Conservation (phyloP, 164 flowering plant species). For the Chimonanthus salicifolius region DNA sequence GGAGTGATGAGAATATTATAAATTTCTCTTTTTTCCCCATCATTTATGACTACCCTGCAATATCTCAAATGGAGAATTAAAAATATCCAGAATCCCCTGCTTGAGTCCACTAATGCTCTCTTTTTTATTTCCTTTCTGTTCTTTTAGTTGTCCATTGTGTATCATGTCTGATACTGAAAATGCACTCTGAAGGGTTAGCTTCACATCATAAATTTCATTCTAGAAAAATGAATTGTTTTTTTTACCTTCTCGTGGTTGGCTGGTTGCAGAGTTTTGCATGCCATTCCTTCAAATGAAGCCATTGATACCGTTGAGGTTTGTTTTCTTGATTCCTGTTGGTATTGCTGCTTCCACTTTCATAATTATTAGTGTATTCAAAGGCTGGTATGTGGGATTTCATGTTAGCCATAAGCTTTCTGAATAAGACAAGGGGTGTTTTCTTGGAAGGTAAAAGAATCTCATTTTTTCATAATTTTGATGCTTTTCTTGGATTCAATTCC, state of each 20-base stretch:
- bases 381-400: neutral
- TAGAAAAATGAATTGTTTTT: neutral
- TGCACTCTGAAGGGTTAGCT: neutral
- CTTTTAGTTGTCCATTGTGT: neutral
- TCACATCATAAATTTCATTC: neutral
- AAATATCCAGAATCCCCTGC: neutral
- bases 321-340: neutral
- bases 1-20: too few relatives aligned
- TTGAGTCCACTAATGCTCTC: neutral
- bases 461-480: neutral
- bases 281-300: conserved; percentile 95
- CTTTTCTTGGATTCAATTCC: neutral
- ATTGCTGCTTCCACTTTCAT: neutral
- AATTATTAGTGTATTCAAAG: neutral
- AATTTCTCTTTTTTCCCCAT: neutral
- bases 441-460: neutral
- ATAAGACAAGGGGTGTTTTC: neutral
- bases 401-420: neutral
- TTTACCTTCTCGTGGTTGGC: neutral
- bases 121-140: neutral
- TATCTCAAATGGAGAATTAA: too few relatives aligned
- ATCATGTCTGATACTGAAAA: neutral
- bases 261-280: conserved; percentile 70
- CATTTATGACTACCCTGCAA: neutral
- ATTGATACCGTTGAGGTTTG: conserved; percentile 97